Conservation (phyloP, 192 early-diverging fungal genomes). For the Coemansia sp. region DNA sequence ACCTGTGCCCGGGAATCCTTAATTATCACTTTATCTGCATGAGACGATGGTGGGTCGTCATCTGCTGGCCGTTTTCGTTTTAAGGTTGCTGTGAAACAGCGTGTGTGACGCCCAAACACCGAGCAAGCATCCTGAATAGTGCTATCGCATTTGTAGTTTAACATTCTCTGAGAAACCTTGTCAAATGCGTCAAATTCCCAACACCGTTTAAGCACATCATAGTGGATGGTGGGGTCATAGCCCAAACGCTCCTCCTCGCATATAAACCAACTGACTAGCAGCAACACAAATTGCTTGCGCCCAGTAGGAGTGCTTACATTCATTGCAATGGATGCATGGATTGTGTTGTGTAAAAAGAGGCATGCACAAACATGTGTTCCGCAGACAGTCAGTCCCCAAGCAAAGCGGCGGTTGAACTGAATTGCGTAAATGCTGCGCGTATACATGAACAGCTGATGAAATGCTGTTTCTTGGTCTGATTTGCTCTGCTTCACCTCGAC, state of each 20-base stretch:
- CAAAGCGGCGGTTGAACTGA: slow-evolving; percentile 14
- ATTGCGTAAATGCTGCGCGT: slow-evolving; percentile 9
- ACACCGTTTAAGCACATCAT: background rate
- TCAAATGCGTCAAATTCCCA: slow-evolving; percentile 1
- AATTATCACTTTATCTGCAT: background rate
- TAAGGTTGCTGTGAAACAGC: slow-evolving; percentile 6
- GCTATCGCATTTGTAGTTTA: no score
- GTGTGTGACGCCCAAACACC: slow-evolving; percentile 13
- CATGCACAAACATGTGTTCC: no score
- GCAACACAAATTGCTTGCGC: background rate
- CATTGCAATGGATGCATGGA: slow-evolving; percentile 6
- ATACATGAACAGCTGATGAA: slow-evolving; percentile 9
- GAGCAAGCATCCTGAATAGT: background rate
- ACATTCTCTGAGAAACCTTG: no score
- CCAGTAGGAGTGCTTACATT: background rate
- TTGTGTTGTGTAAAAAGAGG: no score
- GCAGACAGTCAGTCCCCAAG: no score
- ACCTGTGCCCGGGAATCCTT: slow-evolving; percentile 9
- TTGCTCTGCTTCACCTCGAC: no score
- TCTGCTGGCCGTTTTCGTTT: background rate
- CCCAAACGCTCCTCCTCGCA: slow-evolving; percentile 1
- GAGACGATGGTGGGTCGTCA: no score
- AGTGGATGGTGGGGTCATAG: background rate
- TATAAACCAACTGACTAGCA: slow-evolving; percentile 9
- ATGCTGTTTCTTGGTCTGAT: background rate